Conservation (phyloP, 345 rosid species). For the Anastatica hierochuntica region DNA sequence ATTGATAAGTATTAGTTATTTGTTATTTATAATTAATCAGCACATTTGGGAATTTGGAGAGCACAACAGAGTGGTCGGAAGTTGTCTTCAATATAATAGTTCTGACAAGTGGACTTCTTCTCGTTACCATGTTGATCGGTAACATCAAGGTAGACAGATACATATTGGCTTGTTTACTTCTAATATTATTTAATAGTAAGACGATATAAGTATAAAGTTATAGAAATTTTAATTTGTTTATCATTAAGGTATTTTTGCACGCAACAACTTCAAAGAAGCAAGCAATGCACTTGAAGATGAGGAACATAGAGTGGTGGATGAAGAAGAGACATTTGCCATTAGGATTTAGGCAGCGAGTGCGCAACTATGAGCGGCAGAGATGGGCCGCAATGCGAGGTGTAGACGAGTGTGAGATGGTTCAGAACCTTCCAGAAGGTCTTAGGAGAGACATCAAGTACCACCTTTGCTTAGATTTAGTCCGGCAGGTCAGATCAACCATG, state of each 20-base stretch:
- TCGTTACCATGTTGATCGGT: slow-evolving; percentile 95
- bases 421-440: slow-evolving; percentile 84
- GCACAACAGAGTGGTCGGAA: slow-evolving; percentile 94
- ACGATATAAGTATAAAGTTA: neutral
- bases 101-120: slow-evolving; percentile 80
- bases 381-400: slow-evolving; percentile 99
- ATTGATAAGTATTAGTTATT: too few species aligned
- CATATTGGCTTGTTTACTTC: too few species aligned
- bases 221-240: too few species aligned
- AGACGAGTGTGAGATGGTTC: slow-evolving; percentile 78
- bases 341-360: slow-evolving; percentile 81
- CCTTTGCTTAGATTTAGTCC: slow-evolving; percentile 80
- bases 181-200: neutral
- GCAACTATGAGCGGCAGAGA: slow-evolving; percentile 81
- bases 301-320: slow-evolving; percentile 99
- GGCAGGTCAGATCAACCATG: slow-evolving; percentile 43
- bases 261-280: slow-evolving; percentile 95
- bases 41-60: slow-evolving; percentile 88
- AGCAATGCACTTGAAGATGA: slow-evolving; percentile 96
- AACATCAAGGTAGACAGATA: slow-evolving; percentile 63
- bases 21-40: slow-evolving; percentile 26
- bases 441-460: slow-evolving; percentile 95
- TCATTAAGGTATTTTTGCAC: slow-evolving; percentile 84
- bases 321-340: slow-evolving; percentile 70
- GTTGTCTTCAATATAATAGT: slow-evolving; percentile 93